Evolutionary conservation across 495 filamentous ascomycete species (phyloP).

Genomic region (Corynascus novoguineensis): DNA sequence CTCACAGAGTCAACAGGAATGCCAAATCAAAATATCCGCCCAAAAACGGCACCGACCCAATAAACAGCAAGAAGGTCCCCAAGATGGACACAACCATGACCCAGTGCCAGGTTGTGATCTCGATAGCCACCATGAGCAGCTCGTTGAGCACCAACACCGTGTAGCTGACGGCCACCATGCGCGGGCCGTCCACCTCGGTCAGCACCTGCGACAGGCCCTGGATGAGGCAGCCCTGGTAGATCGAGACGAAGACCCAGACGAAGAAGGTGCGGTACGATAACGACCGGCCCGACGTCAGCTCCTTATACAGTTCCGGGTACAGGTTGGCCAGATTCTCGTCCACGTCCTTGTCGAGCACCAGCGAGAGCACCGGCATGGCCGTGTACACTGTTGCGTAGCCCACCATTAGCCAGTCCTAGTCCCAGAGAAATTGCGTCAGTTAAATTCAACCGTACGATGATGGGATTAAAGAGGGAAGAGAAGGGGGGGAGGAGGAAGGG

Average conservation of each 20-base stretch:
- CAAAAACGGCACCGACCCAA: slow-evolving; percentile 80
- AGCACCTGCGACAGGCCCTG: slow-evolving; percentile 88
- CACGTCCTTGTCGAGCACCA: slow-evolving; percentile 95
- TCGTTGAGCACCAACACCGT: slow-evolving; percentile 92
- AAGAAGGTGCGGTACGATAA: slow-evolving; percentile 93
- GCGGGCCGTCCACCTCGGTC: slow-evolving; percentile 60
- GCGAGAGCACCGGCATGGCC: slow-evolving; percentile 85
- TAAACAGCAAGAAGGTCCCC: slow-evolving; percentile 72
- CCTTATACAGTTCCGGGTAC: slow-evolving; percentile 96
- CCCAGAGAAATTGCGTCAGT: slow-evolving; percentile 20
- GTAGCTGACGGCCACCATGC: slow-evolving; percentile 87
- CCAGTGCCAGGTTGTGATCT: slow-evolving; percentile 95
- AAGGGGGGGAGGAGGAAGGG: background rate
- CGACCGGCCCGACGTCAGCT: slow-evolving; percentile 76
- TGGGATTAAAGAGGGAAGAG: background rate
- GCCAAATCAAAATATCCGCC: slow-evolving; percentile 83
- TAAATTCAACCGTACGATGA: too few relatives aligned
- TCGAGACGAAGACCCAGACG: slow-evolving; percentile 89
- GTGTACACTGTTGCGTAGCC: slow-evolving; percentile 97
- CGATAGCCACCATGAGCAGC: slow-evolving; percentile 90
- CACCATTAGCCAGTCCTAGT: slow-evolving; percentile 89
- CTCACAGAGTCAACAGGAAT: slow-evolving; percentile 65
- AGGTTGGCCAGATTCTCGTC: slow-evolving; percentile 88
- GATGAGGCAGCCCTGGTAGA: slow-evolving; percentile 93
- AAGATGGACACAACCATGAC: slow-evolving; percentile 82